Conservation (phyloP, 2,329 filamentous ascomycete species). For the Pyrenochaeta sp. region DNA sequence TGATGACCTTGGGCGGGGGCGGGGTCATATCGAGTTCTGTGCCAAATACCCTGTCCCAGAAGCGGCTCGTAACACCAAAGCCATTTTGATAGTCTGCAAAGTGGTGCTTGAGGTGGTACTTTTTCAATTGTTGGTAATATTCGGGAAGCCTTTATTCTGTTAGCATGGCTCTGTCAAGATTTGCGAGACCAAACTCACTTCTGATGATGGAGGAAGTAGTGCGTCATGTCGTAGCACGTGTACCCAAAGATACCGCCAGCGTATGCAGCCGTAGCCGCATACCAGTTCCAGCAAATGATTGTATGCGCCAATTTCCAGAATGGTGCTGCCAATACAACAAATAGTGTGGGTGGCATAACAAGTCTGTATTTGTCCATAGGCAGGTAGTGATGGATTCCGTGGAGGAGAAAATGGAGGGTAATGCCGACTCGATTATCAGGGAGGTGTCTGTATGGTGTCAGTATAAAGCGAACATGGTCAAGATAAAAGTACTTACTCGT, state of each 20-base stretch:
- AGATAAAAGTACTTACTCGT: constrained; percentile 70
- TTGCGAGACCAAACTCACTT: constrained; percentile 64
- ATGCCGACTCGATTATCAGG: constrained; percentile 90
- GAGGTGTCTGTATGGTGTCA: constrained; percentile 68
- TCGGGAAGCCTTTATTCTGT: constrained; percentile 69
- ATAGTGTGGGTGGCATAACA: constrained; percentile 94
- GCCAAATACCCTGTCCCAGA: constrained; percentile 94
- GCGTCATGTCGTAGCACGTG: constrained; percentile 94
- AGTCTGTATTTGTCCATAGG: constrained; percentile 99
- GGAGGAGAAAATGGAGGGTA: constrained; percentile 89
- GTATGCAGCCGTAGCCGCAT: constrained; percentile 78
- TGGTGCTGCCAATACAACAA: constrained; percentile 80
- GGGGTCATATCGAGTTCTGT: constrained; percentile 73
- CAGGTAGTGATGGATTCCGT: constrained; percentile 97
- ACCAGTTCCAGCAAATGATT: constrained; percentile 86
- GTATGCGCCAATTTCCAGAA: constrained; percentile 92
- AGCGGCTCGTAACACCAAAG: constrained; percentile 93
- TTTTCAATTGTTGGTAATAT: constrained; percentile 93
- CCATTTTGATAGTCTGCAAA: constrained; percentile 98
- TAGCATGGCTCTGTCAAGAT: constrained; percentile 4
- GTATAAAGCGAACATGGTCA: constrained; percentile 15
- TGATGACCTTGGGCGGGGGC: constrained; percentile 60
- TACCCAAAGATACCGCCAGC: constrained; percentile 96
- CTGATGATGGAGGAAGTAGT: constrained; percentile 98
- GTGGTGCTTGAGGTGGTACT: constrained; percentile 96